Conservation (phyloP, 129 eudicot species). For the Ambrosia trifida region DNA sequence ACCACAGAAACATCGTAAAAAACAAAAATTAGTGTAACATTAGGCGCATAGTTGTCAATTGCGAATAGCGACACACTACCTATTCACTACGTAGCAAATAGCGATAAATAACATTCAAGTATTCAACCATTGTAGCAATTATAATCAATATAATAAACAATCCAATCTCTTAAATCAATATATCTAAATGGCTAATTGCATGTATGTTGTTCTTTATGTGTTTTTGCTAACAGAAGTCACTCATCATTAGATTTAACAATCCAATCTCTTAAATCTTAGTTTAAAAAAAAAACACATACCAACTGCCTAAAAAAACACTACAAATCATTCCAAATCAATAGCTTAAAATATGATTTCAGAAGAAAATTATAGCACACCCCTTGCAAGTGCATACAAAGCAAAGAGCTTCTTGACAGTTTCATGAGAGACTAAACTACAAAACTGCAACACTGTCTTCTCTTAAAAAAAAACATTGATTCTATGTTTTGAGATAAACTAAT, state of each 20-base stretch:
- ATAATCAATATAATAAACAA: too few relatives aligned
- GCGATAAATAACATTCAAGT: too few relatives aligned
- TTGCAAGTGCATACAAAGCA: background rate
- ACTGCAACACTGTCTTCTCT: background rate
- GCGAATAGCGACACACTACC: too few relatives aligned
- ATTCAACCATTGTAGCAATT: too few relatives aligned
- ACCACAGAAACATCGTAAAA: too few relatives aligned
- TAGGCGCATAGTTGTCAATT: too few relatives aligned
- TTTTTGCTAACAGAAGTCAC: too few relatives aligned
- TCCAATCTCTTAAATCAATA: too few relatives aligned
- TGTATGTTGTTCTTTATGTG: too few relatives aligned
- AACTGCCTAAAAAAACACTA: background rate
- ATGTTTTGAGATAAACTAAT: slow-evolving; percentile 15
- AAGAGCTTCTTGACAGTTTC: background rate
- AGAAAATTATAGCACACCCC: background rate
- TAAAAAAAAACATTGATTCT: background rate
- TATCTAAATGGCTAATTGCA: too few relatives aligned
- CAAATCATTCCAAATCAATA: background rate
- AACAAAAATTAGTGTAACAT: too few relatives aligned
- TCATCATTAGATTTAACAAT: background rate
- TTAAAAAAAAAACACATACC: background rate
- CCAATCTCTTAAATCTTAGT: background rate
- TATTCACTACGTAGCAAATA: too few relatives aligned
- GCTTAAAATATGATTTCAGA: background rate
- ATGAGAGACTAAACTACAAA: background rate